A percentile compares a stretch with the other conserved stretches of the same genome.
phyloP scores from a whole-genome alignment of 1,284 basidiomycete genomes.

The Chiua sp. region DNA sequence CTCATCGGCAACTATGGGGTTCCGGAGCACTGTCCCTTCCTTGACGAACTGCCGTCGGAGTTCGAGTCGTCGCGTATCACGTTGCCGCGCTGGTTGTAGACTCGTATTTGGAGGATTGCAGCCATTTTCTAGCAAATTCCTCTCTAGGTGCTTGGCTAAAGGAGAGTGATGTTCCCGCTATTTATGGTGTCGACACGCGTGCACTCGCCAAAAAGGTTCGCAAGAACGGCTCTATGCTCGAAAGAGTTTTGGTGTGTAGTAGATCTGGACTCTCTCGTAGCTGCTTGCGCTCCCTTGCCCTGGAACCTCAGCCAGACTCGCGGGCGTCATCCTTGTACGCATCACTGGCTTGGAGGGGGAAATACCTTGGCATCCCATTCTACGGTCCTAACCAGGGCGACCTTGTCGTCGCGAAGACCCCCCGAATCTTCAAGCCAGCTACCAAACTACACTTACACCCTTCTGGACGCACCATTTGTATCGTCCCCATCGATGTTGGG shows the following conservation, averaged over 20 bases:
- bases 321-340: constrained; percentile 59
- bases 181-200: constrained; percentile 97
- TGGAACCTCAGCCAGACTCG: constrained; percentile 50
- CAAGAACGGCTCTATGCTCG: constrained; percentile 94
- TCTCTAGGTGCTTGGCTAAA: constrained; percentile 94
- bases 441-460: constrained; percentile 74
- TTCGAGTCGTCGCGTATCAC: constrained; percentile 98
- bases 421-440: constrained; percentile 75
- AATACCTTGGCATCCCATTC: constrained; percentile 85
- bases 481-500: constrained; percentile 95
- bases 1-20: constrained; percentile 99
- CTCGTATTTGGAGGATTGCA: constrained; percentile 94
- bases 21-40: constrained; percentile 69
- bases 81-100: constrained; percentile 92
- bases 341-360: constrained; percentile 72
- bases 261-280: constrained; percentile 48
- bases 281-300: constrained; percentile 37
- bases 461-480: constrained; percentile 79
- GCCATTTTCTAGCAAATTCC: constrained; percentile 92
- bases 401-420: constrained; percentile 78
- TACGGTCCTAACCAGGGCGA: constrained; percentile 91
- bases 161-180: constrained; percentile 94
- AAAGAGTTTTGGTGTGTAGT: constrained; percentile 76
- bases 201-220: constrained; percentile 97
- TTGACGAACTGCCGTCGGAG: constrained; percentile 71